phyloP scores from a whole-genome alignment of 2,329 filamentous ascomycete species.

The Nakataea oryzae region DNA sequence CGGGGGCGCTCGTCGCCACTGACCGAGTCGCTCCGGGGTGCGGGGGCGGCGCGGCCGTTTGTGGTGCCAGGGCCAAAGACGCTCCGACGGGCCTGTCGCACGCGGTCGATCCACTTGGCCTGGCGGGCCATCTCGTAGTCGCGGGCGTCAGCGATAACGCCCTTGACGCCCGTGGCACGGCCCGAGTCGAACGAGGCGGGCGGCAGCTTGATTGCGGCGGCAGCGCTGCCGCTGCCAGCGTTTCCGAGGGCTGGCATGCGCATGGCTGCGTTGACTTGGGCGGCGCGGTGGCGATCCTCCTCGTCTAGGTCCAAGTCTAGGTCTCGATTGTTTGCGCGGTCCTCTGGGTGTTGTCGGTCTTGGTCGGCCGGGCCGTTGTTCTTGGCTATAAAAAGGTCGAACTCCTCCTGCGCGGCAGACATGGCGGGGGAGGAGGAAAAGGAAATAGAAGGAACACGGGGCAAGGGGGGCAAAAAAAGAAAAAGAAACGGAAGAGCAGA shows the following conservation, averaged over 20 bases:
- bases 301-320: slow-evolving; percentile 41
- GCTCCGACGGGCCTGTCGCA: slow-evolving; percentile 41
- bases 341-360: slow-evolving; percentile 45
- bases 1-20: slow-evolving; percentile 17
- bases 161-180: slow-evolving; percentile 72
- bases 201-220: slow-evolving; percentile 46
- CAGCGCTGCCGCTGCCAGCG: slow-evolving; percentile 25
- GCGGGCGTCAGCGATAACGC: slow-evolving; percentile 75
- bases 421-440: slow-evolving; percentile 27
- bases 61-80: slow-evolving; percentile 34
- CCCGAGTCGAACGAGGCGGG: slow-evolving; percentile 54
- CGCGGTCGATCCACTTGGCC: slow-evolving; percentile 41
- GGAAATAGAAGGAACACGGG: slow-evolving; percentile 11
- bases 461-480: slow-evolving; percentile 2
- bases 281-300: slow-evolving; percentile 41
- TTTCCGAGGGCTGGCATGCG: slow-evolving; percentile 47
- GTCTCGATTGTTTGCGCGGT: slow-evolving; percentile 36
- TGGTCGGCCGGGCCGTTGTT: slow-evolving; percentile 28
- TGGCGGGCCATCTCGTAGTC: slow-evolving; percentile 61
- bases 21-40: slow-evolving; percentile 19
- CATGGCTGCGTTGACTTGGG: slow-evolving; percentile 54
- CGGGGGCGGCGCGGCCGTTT: slow-evolving; percentile 10
- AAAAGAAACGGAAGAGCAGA: not conserved
- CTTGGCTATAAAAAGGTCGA: slow-evolving; percentile 50
- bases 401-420: slow-evolving; percentile 56